phyloP scores from a whole-genome alignment of 208 protist genomes.

The Crithidia fasciculata region DNA sequence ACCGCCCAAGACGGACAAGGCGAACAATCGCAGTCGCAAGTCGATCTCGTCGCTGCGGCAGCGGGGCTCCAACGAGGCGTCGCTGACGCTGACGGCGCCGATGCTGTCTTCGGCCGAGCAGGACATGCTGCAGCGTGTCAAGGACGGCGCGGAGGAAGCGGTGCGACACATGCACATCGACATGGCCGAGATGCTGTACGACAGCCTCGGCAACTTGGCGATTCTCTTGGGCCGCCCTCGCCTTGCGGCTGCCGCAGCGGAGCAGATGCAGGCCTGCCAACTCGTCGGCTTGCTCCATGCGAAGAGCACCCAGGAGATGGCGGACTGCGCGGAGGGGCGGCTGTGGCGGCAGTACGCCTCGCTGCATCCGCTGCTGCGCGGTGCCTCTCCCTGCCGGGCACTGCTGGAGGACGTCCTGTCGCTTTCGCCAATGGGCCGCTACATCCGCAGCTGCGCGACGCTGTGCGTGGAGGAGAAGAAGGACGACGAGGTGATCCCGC shows the following conservation, averaged over 20 bases:
- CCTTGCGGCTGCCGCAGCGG: constrained; percentile 35
- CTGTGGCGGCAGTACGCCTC: constrained; percentile 24
- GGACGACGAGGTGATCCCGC: background rate
- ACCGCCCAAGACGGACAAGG: constrained; percentile 21
- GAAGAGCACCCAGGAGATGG: constrained; percentile 18
- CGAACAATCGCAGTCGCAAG: constrained; percentile 12
- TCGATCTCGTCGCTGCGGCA: background rate
- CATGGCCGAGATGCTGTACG: constrained; percentile 24
- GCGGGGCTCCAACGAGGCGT: constrained; percentile 15
- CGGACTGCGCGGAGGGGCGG: constrained; percentile 22
- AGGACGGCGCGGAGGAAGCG: constrained; percentile 20
- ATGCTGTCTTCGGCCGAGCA: constrained; percentile 17
- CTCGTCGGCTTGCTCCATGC: constrained; percentile 22
- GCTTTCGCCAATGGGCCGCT: constrained; percentile 26
- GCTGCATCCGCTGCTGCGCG: constrained; percentile 14
- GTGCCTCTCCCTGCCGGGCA: constrained; percentile 6
- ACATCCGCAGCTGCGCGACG: constrained; percentile 23
- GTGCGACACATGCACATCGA: constrained; percentile 28
- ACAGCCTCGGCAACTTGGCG: constrained; percentile 33
- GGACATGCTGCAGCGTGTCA: constrained; percentile 20
- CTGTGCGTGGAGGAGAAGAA: constrained; percentile 26
- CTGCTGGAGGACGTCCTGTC: constrained; percentile 5
- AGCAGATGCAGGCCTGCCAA: constrained; percentile 29
- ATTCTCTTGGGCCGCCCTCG: constrained; percentile 34
- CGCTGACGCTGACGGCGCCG: background rate